A percentile compares a stretch with the other conserved stretches of the same genome.
These are phyloP conservation scores for Neofusicoccum sp. DNA, from an alignment of 2,329 filamentous ascomycete genomes.

Conservation along the genomic window DNA sequence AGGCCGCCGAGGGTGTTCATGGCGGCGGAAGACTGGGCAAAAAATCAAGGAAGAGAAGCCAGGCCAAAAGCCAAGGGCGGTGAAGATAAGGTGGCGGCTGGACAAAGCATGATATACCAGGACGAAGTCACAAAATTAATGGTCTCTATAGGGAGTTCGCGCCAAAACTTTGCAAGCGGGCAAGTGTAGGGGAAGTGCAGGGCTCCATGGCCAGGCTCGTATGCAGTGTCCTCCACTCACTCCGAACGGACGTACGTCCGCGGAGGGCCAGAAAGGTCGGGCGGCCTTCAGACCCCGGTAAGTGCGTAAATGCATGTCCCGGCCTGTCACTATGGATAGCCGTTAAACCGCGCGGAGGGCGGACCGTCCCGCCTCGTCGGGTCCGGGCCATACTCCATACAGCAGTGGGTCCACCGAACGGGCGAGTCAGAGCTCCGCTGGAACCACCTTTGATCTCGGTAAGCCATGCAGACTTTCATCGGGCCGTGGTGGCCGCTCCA, in stretches of 20 bases:
- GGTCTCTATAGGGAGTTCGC: neutral
- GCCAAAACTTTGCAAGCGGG: neutral
- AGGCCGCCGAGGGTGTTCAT: constrained; percentile 14
- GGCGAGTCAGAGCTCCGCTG: constrained; percentile 1
- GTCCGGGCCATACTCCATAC: neutral
- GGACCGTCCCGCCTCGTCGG: constrained; percentile 5
- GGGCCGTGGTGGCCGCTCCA: neutral
- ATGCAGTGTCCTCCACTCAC: neutral
- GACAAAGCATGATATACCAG: neutral
- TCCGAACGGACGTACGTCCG: neutral
- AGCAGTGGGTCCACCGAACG: neutral
- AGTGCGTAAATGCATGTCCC: too few relatives aligned
- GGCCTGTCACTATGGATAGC: neutral
- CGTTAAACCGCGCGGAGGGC: constrained; percentile 6
- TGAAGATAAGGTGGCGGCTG: neutral
- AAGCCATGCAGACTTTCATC: neutral
- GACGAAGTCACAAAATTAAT: neutral
- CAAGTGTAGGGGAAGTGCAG: neutral
- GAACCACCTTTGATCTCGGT: neutral
- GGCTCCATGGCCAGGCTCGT: neutral
- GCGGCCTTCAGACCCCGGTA: too few relatives aligned
- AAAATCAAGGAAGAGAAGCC: neutral
- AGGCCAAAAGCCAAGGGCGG: neutral
- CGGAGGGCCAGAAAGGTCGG: neutral
- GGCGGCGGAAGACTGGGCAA: neutral